These are phyloP conservation scores for Alnus glutinosa DNA, from an alignment of 306 rosid genomes.

Conservation along the genomic window DNA sequence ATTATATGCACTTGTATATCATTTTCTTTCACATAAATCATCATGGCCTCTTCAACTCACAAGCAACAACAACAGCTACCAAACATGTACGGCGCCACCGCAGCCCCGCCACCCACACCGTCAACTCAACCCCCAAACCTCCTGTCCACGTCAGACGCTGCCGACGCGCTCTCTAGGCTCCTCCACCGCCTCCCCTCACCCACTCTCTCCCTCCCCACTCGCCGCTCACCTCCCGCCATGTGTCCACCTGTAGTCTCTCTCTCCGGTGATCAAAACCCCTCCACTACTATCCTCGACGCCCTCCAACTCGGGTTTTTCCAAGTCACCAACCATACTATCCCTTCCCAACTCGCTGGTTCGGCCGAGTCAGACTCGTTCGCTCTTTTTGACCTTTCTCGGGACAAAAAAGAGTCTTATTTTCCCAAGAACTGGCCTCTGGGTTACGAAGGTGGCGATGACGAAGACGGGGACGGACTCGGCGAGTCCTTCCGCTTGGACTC, in stretches of 20 bases:
- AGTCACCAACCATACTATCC: constrained; percentile 55
- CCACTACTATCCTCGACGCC: background rate
- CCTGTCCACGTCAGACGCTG: constrained; percentile 46
- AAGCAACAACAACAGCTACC: constrained; percentile 39
- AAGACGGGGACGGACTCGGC: constrained; percentile 26
- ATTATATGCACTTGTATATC: too few species aligned
- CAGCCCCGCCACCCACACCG: constrained; percentile 94
- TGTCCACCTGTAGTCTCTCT: constrained; percentile 57
- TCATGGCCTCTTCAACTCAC: constrained; percentile 64
- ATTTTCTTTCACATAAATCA: background rate
- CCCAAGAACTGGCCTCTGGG: constrained; percentile 81
- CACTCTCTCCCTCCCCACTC: constrained; percentile 64
- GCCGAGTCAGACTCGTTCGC: constrained; percentile 75
- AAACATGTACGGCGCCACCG: constrained; percentile 60
- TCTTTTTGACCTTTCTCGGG: constrained; percentile 53
- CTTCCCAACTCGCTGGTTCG: constrained; percentile 59
- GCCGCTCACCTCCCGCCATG: constrained; percentile 45
- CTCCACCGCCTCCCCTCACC: constrained; percentile 86
- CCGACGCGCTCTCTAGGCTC: constrained; percentile 69
- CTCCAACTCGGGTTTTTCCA: constrained; percentile 67
- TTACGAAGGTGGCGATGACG: constrained; percentile 40
- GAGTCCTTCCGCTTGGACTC: constrained; percentile 72
- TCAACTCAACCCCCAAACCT: constrained; percentile 39
- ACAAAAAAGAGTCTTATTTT: constrained; percentile 41
- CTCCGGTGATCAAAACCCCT: constrained; percentile 26